Conservation (phyloP, 192 early-diverging fungal species). For the Backusella psychrophila region DNA sequence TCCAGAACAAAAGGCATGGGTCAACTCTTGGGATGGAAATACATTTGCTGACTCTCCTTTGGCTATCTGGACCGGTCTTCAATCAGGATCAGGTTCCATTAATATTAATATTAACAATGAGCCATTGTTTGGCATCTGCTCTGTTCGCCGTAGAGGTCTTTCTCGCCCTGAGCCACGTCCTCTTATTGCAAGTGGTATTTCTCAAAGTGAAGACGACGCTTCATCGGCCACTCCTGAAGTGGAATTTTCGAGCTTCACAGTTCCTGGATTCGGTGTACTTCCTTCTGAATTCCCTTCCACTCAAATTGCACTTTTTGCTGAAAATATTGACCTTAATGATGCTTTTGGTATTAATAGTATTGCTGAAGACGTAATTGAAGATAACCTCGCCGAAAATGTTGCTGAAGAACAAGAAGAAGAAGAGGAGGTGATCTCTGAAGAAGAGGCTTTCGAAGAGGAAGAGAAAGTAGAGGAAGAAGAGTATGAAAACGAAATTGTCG, state of each 20-base stretch:
- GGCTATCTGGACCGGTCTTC: neutral
- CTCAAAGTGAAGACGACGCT: neutral
- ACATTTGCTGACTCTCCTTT: neutral
- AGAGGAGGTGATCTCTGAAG: too few relatives aligned
- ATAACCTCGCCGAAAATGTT: neutral
- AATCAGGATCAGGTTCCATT: neutral
- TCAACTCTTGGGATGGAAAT: conserved; percentile 3
- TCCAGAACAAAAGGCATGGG: neutral
- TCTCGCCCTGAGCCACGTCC: neutral
- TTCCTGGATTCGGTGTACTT: neutral
- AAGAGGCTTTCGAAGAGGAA: too few relatives aligned
- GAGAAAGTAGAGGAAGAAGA: neutral
- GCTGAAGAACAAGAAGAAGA: too few relatives aligned
- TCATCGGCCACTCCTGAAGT: neutral
- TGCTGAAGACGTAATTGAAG: neutral
- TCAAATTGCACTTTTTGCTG: neutral
- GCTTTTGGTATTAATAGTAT: neutral
- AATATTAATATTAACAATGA: neutral
- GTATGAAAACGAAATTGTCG: neutral
- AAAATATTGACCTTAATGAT: neutral
- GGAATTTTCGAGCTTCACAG: neutral
- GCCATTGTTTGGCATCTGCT: neutral
- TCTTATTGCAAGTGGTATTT: neutral
- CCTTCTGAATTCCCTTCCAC: too few relatives aligned
- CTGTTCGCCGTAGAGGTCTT: neutral